phyloP scores from a whole-genome alignment of 108 stramenopile species.

The Parmales sp. region DNA sequence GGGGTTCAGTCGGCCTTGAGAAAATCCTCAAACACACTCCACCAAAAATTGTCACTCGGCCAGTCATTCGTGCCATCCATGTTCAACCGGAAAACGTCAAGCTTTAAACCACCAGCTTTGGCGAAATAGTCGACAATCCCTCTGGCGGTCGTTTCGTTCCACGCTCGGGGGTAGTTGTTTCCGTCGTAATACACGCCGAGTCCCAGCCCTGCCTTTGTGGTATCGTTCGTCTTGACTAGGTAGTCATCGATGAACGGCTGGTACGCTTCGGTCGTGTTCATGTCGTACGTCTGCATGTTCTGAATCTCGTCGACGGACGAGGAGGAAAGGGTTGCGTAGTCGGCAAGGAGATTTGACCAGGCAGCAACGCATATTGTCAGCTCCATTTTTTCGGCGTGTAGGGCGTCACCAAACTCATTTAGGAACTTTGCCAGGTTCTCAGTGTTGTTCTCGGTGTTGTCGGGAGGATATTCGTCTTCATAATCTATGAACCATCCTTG shows the following conservation, averaged over 20 bases:
- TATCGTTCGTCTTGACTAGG: neutral
- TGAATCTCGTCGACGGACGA: slow-evolving; percentile 2
- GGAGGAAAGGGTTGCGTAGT: neutral
- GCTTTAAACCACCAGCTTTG: neutral
- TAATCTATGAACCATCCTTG: slow-evolving; percentile 4
- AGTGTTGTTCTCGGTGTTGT: neutral
- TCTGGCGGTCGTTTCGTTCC: neutral
- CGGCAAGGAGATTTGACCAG: neutral
- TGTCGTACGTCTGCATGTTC: neutral
- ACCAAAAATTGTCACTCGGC: neutral
- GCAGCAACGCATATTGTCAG: neutral
- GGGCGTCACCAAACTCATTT: neutral
- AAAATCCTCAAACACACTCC: neutral
- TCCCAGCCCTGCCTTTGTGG: neutral
- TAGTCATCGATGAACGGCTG: neutral
- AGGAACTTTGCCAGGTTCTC: neutral
- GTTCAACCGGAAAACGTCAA: neutral
- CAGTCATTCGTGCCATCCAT: neutral
- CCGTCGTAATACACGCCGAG: slow-evolving; percentile 4
- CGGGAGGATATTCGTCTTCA: slow-evolving; percentile 4
- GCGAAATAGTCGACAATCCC: neutral
- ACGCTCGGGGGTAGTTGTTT: neutral
- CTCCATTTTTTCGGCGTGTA: neutral
- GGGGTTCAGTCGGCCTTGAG: too few relatives aligned
- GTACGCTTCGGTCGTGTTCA: neutral